Percentiles rank a stretch among this genome's conserved stretches.
phyloP scores from a whole-genome alignment of 2,329 filamentous ascomycete species.

The Alternaria brassicicola region DNA sequence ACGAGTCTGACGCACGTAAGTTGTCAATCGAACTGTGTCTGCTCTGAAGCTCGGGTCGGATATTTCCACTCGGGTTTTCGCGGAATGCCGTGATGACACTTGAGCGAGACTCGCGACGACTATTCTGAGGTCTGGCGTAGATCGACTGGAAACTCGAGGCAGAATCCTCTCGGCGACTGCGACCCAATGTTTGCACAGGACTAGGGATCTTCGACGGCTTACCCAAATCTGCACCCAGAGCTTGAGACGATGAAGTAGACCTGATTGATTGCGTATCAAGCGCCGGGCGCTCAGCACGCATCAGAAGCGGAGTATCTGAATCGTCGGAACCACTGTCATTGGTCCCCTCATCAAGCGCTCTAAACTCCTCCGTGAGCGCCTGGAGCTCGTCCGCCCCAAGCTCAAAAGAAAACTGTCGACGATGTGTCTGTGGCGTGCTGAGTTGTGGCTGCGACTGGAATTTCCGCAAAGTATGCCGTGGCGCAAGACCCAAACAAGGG shows the following conservation, averaged over 20 bases:
- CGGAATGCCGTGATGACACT: constrained; percentile 41
- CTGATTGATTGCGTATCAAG: background rate
- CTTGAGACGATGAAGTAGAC: background rate
- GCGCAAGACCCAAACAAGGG: background rate
- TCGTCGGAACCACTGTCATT: constrained; percentile 12
- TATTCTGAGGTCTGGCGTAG: constrained; percentile 24
- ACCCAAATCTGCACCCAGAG: constrained; percentile 14
- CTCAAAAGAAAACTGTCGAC: constrained; percentile 53
- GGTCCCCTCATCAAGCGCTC: constrained; percentile 6
- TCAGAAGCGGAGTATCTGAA: background rate
- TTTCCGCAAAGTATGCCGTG: constrained; percentile 9
- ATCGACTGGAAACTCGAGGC: constrained; percentile 46
- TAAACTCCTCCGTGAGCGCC: constrained; percentile 23
- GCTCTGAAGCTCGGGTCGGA: constrained; percentile 18
- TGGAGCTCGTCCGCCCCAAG: constrained; percentile 49
- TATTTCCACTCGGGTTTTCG: constrained; percentile 21
- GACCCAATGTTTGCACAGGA: constrained; percentile 46
- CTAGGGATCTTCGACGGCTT: constrained; percentile 53
- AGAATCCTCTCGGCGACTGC: constrained; percentile 48
- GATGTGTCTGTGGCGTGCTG: constrained; percentile 24
- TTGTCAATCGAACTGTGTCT: constrained; percentile 29
- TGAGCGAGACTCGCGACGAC: constrained; percentile 36
- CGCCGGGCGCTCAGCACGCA: background rate
- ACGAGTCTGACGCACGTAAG: constrained; percentile 13
- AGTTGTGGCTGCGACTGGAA: constrained; percentile 29